phyloP scores from a whole-genome alignment of 75 land plant genomes.

The Pinus albicaulis region DNA sequence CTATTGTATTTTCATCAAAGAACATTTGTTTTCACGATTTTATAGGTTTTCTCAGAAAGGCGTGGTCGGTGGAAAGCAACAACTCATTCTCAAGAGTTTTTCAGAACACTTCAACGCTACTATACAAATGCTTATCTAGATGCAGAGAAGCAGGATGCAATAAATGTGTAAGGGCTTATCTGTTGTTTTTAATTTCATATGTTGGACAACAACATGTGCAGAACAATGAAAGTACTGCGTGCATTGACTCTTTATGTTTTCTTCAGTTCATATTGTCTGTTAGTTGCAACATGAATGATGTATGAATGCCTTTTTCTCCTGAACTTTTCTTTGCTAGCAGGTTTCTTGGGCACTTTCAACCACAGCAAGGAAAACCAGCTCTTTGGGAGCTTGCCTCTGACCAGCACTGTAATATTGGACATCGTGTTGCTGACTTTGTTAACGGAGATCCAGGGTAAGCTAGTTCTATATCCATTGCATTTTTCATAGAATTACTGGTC shows the following conservation, averaged over 20 bases:
- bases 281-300: no score
- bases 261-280: no score
- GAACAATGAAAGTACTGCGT: no score
- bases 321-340: constrained; percentile 21
- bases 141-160: constrained; percentile 42
- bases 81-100: constrained; percentile 27
- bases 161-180: constrained; percentile 25
- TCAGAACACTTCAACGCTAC: constrained; percentile 26
- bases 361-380: constrained; percentile 57
- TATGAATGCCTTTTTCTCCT: no score
- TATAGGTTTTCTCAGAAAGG: constrained; percentile 55
- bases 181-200: no score
- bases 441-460: constrained; percentile 35
- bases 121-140: constrained; percentile 33
- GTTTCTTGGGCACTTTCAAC: constrained; percentile 73
- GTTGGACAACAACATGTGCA: no score
- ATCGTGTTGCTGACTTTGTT: constrained; percentile 16
- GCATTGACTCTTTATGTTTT: no score
- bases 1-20: neutral
- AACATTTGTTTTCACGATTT: neutral
- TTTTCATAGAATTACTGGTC: no score
- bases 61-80: constrained; percentile 29
- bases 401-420: constrained; percentile 40
- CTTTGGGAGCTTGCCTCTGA: constrained; percentile 73
- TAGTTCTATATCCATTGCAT: neutral